Conservation (phyloP, 2,329 filamentous ascomycete species). For the Chrysosporium queenslandicum region DNA sequence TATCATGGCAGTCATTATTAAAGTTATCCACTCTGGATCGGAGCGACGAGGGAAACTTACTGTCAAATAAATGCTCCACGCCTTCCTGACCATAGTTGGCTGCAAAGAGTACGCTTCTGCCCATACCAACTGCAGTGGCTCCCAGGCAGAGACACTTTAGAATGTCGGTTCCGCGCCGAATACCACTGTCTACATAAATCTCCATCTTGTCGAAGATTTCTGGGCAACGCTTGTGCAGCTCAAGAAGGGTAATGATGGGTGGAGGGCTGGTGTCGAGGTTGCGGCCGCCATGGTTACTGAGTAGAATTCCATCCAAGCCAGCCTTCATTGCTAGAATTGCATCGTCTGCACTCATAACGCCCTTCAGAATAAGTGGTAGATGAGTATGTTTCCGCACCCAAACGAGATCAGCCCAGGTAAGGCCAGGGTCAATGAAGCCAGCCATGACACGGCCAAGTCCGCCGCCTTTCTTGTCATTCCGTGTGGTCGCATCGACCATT, state of each 20-base stretch:
- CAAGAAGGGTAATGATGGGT: constrained; percentile 43
- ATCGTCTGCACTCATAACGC: constrained; percentile 48
- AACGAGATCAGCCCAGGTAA: constrained; percentile 45
- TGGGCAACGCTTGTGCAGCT: constrained; percentile 43
- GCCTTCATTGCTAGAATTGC: constrained; percentile 42
- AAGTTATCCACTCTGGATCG: no score
- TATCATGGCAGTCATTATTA: no score
- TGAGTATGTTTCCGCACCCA: constrained; percentile 43
- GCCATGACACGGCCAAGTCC: constrained; percentile 46
- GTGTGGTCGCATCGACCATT: constrained; percentile 37
- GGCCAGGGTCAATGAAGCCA: constrained; percentile 42
- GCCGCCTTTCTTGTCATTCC: constrained; percentile 45
- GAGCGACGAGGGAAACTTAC: constrained; percentile 39
- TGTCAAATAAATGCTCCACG: constrained; percentile 46
- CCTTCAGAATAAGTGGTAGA: constrained; percentile 48
- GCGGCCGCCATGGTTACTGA: constrained; percentile 51
- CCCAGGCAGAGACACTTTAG: constrained; percentile 47
- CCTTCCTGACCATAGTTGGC: constrained; percentile 47
- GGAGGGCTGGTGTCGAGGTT: constrained; percentile 45
- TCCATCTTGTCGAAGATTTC: constrained; percentile 43
- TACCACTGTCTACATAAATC: constrained; percentile 46
- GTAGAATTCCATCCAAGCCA: constrained; percentile 45
- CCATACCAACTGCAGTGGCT: constrained; percentile 46
- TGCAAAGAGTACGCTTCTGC: constrained; percentile 45
- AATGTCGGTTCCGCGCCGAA: constrained; percentile 46